Evolutionary conservation across 129 eudicot species (phyloP), one percentile per base, ranked within the genome.

Genomic region (Flaveria ramosissima): DNA sequence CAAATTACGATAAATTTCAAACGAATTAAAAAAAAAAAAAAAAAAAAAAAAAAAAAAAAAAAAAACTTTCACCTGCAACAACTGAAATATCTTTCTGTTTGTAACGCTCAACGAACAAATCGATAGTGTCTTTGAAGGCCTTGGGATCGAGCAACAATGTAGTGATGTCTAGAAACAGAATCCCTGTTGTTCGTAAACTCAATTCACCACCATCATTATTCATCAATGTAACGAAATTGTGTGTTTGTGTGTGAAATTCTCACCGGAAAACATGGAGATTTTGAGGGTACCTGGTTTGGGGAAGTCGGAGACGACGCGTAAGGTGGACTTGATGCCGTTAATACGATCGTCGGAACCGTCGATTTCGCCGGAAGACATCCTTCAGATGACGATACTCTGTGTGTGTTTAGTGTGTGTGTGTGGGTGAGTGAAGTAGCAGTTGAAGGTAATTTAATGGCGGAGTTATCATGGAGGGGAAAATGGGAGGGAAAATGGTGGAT

Each of bases 91-190:
- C 82, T 77, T 78, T 84, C 80, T 70, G 72, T 51, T 84, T 87
- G 82, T 92, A 92, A 57, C 93, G 89, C 82, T 92, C 97, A 26
- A 92, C 93, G 79, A 92, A 92, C 84, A 89, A 78, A 86, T 92
- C 97, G 19, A 92, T 76, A 17, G 97, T 85, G 78, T 92, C 97
- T 32, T 87, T 92, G 78, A 92, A 92, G 24, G 90, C 93, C 80
- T 92, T 89, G 0, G 91, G 93, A 74, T 87, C 90, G 7, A 89
- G 93, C 63, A 92, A 76, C 83, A 92, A 84, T 53, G 96, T 87
- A 6, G 96, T 92, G 24, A 92, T 90, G 64, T 92, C 97, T 80
- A 89, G 96, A 78, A 92, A 92, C 96, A 89, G 88, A 43, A 92
- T 89, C 63, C 97, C 97, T 92, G 83, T 68, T 3, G 62, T 55